Percentiles rank a stretch among this genome's conserved stretches.
Conservation (phyloP, 129 eudicot genomes). For the Centaurea solstitialis region DNA sequence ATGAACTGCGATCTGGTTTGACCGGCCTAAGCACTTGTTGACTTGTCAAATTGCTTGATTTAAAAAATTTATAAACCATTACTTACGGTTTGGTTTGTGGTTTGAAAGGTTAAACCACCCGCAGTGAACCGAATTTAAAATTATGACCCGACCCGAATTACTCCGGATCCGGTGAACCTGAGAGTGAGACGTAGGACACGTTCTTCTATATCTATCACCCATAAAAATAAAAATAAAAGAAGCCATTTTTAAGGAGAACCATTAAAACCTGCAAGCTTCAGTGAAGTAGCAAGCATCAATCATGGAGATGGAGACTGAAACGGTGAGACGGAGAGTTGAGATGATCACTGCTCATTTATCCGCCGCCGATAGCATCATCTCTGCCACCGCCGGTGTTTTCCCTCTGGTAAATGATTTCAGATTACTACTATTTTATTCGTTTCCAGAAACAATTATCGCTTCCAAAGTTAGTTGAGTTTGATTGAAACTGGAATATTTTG, state of each 20-base stretch:
- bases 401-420: conserved; percentile 25
- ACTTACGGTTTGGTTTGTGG: too few relatives aligned
- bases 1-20: too few relatives aligned
- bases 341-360: conserved; percentile 30
- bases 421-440: background rate
- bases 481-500: background rate
- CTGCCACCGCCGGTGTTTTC: conserved; percentile 29
- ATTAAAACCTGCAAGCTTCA: conserved; percentile 13
- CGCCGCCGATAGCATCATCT: conserved; percentile 18
- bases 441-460: background rate
- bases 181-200: conserved; percentile 27
- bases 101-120: too few relatives aligned
- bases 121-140: too few relatives aligned
- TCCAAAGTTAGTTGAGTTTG: background rate
- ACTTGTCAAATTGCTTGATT: too few relatives aligned
- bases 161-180: conserved; percentile 9
- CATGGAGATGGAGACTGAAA: conserved; percentile 25
- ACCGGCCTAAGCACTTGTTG: too few relatives aligned
- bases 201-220: conserved; percentile 23
- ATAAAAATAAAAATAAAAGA: conserved; percentile 3
- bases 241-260: conserved; percentile 1
- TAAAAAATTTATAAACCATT: too few relatives aligned
- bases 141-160: conserved; percentile 15
- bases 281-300: conserved; percentile 10
- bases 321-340: conserved; percentile 32